Base-by-base conservation (phyloP, 2,329 filamentous ascomycete species). In the Coniochaeta hoffmannii region DNA sequence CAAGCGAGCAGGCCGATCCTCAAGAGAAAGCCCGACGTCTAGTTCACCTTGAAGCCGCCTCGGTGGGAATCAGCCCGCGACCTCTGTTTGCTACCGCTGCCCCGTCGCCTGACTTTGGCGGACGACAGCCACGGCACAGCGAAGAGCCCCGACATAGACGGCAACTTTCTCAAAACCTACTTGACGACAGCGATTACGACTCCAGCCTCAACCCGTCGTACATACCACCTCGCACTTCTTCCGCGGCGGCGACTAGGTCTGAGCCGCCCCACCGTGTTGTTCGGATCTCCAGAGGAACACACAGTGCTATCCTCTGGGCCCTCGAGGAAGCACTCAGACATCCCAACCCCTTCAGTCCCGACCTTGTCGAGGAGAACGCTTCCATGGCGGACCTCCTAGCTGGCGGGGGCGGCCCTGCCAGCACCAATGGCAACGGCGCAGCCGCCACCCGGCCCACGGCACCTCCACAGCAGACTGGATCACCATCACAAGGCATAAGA, bases 321-420 rank as follows among this genome's bases (percentile, higher is more conserved):
- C 83, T 97, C 56, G 92, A 97, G 76, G 90, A 95, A 75, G 90
- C 90, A 35, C 80, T 97, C 62, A 87, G 92, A 62, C 82, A 87
- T 50, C 91, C 93, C 2, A 82, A 90, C 62, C 77, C 84, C 51
- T 95, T 97, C 72, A 95, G 91, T 9, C 81, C 88, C 24, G 91
- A 96, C 71, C 75, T 86, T 63, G 80, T 86, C 58, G 94, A 99
- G 78, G 89, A 96, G 76, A 88, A 89, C 80, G 89, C 92, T 63
- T 83, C 84, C 65, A 97, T 99, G 92, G 88, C 92, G 63, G 92
- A 96, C 70, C 78, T 96, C 64, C 71, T 77, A 59, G 69, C 70
- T 57, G 79, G 83, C 66, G 81, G 83, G 67, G 76, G 77, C 65
- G 74, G 77, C 60, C 76, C 79, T 63, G 72, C 75, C 62, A 70